Evolutionary conservation across 2,329 filamentous ascomycete species (phyloP).

Genomic region (Fusarium tuaranense): DNA sequence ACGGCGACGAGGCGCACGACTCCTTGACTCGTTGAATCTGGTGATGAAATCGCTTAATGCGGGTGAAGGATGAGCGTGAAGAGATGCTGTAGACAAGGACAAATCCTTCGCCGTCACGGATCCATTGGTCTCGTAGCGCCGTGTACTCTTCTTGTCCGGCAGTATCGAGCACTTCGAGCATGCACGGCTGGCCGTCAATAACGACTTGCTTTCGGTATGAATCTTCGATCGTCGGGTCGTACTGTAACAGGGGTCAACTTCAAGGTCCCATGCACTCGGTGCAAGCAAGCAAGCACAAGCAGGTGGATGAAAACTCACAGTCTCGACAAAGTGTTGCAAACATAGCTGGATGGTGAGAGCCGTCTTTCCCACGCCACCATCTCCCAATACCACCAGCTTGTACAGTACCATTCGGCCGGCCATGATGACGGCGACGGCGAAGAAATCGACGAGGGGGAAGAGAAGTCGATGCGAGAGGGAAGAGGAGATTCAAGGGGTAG

Average conservation of each 20-base stretch:
- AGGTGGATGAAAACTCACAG: constrained; percentile 63
- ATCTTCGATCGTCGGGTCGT: constrained; percentile 89
- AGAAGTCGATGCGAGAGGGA: constrained; percentile 26
- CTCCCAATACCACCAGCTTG: constrained; percentile 94
- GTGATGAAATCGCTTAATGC: constrained; percentile 95
- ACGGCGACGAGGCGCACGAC: constrained; percentile 80
- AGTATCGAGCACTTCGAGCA: constrained; percentile 97
- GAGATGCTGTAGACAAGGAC: constrained; percentile 99
- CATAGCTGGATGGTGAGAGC: constrained; percentile 96
- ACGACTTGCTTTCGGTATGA: constrained; percentile 91
- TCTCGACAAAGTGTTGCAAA: constrained; percentile 98
- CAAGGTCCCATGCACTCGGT: neutral
- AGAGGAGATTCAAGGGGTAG: constrained; percentile 14
- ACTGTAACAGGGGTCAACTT: constrained; percentile 60
- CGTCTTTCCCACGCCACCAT: constrained; percentile 94
- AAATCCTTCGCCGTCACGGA: constrained; percentile 96
- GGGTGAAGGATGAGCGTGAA: constrained; percentile 92
- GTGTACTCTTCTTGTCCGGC: constrained; percentile 99
- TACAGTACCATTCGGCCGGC: constrained; percentile 95
- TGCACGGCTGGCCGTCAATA: constrained; percentile 94
- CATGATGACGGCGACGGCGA: constrained; percentile 64
- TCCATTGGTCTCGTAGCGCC: constrained; percentile 96
- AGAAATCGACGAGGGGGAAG: constrained; percentile 31
- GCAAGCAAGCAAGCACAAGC: constrained; percentile 9
- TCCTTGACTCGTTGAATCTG: constrained; percentile 99